Evolutionary conservation across 208 protist genomes (phyloP), one percentile per base, ranked within the genome.

Genomic region (Jaenimonas drosophilae): DNA sequence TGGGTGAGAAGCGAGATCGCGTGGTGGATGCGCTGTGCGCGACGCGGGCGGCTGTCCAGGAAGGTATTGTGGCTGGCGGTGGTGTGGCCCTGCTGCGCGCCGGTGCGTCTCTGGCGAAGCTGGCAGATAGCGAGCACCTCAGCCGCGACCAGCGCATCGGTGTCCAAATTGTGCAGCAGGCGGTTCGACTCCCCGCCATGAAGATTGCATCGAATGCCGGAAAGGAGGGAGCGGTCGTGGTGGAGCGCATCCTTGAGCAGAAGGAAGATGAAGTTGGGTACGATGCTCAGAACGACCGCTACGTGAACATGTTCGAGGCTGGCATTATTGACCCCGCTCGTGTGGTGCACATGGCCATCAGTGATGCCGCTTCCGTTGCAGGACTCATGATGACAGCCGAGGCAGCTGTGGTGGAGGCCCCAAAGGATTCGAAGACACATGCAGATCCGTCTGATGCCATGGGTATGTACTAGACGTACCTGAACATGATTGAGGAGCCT

Each of bases 301-400:
- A 97, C 74, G 79, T 85, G 58, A 90, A 99, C 80, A 98, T 99
- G 96, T 82, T 99, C 61, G 64, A 97, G 36, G 80, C 88, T 9
- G 98, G 98, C 64, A 99, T 99, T 64, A 97, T 99, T 65, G 98
- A 99, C 79, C 98, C 98, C 46, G 94, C 95, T 40, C 99, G 99
- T 75, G 98, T 99, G n/a, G 97, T 99, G 46, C 76, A 90, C 43
- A 96, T 97, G 14, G 97, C 97, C 14, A 71, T 99, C 23, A 67
- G 84, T 28, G 96, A 99, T 58, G 95, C 97, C 26, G 74, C 95
- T 11, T 95, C 79, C 34, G 96, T 99, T 16, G 91, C 97, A 3
- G 91, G 95, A 21, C 77, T 99, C 20, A 98, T 99, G 94, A 98
- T 96, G 58, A 99, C 98, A 2, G 96, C 96, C 21, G 97, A 99